phyloP scores from a whole-genome alignment of 257 asterid species.

The Forsythia suspensa region DNA sequence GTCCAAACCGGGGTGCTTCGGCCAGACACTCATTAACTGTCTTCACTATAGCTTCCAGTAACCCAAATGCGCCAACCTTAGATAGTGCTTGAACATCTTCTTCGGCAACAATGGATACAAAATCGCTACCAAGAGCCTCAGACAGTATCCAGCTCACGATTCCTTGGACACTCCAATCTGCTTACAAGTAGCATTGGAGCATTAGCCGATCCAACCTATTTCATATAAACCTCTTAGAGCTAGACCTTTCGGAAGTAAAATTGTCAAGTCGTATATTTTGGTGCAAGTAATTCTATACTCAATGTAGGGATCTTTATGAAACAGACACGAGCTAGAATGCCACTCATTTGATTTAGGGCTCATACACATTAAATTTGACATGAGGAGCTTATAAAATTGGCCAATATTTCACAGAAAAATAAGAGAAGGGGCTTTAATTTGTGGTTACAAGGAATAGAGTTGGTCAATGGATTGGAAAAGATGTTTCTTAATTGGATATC shows the following conservation, averaged over 20 bases:
- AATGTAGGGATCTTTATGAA: neutral
- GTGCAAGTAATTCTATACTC: neutral
- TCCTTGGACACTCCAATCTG: slow-evolving; percentile 98
- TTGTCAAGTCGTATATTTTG: neutral
- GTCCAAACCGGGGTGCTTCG: slow-evolving; percentile 63
- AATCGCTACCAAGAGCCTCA: slow-evolving; percentile 52
- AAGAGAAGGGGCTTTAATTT: too few relatives aligned
- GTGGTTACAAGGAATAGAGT: too few relatives aligned
- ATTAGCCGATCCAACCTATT: slow-evolving; percentile 39
- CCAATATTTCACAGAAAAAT: too few relatives aligned
- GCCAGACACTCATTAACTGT: slow-evolving; percentile 59
- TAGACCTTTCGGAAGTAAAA: slow-evolving; percentile 3
- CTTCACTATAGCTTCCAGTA: slow-evolving; percentile 47
- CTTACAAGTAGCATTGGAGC: slow-evolving; percentile 39
- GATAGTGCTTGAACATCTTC: slow-evolving; percentile 71
- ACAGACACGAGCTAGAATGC: neutral
- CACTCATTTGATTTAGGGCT: neutral
- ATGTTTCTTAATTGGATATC: too few relatives aligned
- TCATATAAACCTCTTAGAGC: slow-evolving; percentile 29
- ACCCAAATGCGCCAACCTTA: slow-evolving; percentile 37
- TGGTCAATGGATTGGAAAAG: too few relatives aligned
- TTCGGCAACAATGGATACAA: slow-evolving; percentile 68
- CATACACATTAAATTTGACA: too few relatives aligned
- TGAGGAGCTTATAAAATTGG: too few relatives aligned
- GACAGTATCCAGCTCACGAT: slow-evolving; percentile 73